These are phyloP conservation scores for Aspergillus versicolor DNA, from an alignment of 2,329 filamentous ascomycete genomes.

Conservation along the genomic window DNA sequence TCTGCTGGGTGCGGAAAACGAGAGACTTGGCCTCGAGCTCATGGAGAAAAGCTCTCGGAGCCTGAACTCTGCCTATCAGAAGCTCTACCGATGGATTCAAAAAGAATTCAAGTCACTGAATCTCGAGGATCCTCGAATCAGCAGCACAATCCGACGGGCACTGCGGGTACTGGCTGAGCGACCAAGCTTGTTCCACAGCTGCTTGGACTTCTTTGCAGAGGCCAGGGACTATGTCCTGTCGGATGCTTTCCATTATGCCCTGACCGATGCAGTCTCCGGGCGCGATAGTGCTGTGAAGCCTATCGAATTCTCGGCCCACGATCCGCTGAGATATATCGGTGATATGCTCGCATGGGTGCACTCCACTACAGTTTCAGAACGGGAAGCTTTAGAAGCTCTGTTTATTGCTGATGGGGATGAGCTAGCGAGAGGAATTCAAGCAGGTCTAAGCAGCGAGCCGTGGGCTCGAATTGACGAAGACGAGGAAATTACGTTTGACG, in stretches of 20 bases:
- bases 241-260: constrained; percentile 81
- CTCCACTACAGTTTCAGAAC: constrained; percentile 88
- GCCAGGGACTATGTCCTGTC: constrained; percentile 82
- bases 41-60: constrained; percentile 88
- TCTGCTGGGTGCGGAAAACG: constrained; percentile 84
- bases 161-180: constrained; percentile 85
- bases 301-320: constrained; percentile 90
- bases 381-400: constrained; percentile 84
- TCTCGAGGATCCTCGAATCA: constrained; percentile 91
- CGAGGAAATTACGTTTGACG: constrained; percentile 66
- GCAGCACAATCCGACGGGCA: constrained; percentile 76
- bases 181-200: constrained; percentile 87
- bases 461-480: constrained; percentile 69
- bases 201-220: constrained; percentile 89
- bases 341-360: constrained; percentile 99
- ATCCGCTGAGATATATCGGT: constrained; percentile 85
- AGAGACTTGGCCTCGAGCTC: constrained; percentile 81
- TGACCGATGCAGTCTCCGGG: constrained; percentile 69
- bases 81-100: constrained; percentile 93
- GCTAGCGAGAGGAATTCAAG: constrained; percentile 77
- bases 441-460: constrained; percentile 76
- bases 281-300: constrained; percentile 71
- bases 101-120: constrained; percentile 89
- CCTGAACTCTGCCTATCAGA: constrained; percentile 88
- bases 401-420: constrained; percentile 91